These are phyloP conservation scores for Casuarina equisetifolia DNA, from an alignment of 306 rosid genomes.

Conservation along the genomic window DNA sequence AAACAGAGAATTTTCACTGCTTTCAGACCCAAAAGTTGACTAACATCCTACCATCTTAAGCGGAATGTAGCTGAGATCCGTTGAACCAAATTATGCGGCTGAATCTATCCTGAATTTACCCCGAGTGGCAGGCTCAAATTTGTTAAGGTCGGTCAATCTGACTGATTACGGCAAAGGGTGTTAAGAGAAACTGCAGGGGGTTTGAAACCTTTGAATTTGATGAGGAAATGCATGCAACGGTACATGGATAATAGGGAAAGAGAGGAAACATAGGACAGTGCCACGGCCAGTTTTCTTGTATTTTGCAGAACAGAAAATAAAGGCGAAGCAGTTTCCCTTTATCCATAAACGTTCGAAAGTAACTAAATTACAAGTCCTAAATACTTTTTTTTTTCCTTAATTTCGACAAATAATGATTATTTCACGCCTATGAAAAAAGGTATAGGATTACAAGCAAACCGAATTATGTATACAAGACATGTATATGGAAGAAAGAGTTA, in stretches of 20 bases:
- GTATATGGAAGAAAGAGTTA: too few species aligned
- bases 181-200: slow-evolving; percentile 30
- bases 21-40: not conserved
- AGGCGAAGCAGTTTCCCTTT: not conserved
- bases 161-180: slow-evolving; percentile 34
- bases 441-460: too few species aligned
- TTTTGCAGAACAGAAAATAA: not conserved
- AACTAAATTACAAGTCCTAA: too few species aligned
- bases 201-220: slow-evolving; percentile 33
- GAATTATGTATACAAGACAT: too few species aligned
- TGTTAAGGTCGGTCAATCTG: slow-evolving; percentile 67
- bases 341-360: too few species aligned
- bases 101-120: slow-evolving; percentile 97
- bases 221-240: slow-evolving; percentile 37
- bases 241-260: slow-evolving; percentile 48
- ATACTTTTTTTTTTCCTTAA: too few species aligned
- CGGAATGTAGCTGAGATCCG: slow-evolving; percentile 67
- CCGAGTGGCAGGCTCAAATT: slow-evolving; percentile 70
- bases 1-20: slow-evolving; percentile 3
- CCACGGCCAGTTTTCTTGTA: slow-evolving; percentile 34
- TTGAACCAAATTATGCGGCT: slow-evolving; percentile 92
- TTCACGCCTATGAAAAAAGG: too few species aligned
- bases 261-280: slow-evolving; percentile 49
- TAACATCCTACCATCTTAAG: too few species aligned
- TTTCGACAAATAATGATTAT: too few species aligned